Evolutionary conservation across 2,329 filamentous ascomycete species (phyloP).

Genomic region (Pseudogymnoascus verrucosus): DNA sequence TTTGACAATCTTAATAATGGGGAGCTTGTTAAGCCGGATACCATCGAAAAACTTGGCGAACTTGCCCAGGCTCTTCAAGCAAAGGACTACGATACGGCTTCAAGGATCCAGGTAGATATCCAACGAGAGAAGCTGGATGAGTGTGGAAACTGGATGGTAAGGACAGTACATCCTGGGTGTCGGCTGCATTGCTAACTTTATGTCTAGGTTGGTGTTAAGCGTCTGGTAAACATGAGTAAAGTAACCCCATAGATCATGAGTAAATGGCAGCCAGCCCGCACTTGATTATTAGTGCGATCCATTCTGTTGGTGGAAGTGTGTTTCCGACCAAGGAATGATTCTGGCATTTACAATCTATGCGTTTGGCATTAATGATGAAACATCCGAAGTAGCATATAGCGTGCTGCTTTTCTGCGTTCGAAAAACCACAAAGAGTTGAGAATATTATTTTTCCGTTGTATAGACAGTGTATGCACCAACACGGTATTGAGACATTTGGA

Average conservation of each 20-base stretch:
- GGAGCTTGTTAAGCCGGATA: conserved; percentile 76
- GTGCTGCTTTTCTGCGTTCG: not conserved
- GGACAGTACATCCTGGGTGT: conserved; percentile 23
- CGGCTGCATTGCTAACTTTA: conserved; percentile 32
- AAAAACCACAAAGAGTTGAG: not conserved
- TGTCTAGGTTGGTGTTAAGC: conserved; percentile 62
- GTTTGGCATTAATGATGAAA: not conserved
- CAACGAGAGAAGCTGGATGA: conserved; percentile 70
- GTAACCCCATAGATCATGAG: conserved; percentile 45
- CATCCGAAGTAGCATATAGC: not conserved
- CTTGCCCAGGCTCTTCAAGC: conserved; percentile 58
- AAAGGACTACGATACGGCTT: conserved; percentile 61
- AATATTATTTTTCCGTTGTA: conserved; percentile 3
- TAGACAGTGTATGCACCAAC: not conserved
- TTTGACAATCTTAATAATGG: conserved; percentile 97
- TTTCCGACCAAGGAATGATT: not conserved
- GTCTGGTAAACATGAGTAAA: conserved; percentile 72
- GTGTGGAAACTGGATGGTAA: conserved; percentile 82
- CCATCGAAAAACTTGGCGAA: conserved; percentile 57
- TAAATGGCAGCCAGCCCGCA: not conserved
- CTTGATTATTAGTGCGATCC: not conserved
- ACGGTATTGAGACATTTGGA: not conserved
- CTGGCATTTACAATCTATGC: not conserved
- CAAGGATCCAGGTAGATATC: conserved; percentile 64
- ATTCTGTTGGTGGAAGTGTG: not conserved